Conservation (phyloP, 306 rosid species). For the Casuarina cunninghamiana region DNA sequence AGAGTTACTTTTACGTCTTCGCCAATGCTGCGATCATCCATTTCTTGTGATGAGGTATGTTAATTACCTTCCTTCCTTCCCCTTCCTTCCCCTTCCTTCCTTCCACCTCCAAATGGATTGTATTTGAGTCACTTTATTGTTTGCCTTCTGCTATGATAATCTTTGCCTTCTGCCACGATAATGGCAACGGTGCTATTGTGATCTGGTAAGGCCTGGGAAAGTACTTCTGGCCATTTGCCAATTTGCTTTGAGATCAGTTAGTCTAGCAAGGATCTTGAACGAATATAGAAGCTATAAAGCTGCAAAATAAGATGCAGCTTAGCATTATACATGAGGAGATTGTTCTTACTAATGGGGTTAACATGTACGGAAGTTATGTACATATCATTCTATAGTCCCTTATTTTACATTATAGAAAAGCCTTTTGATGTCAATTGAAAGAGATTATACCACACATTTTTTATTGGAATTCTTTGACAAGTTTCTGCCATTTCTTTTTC, state of each 20-base stretch:
- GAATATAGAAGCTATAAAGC: no score
- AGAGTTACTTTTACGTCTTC: constrained; percentile 95
- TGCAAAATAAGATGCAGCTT: no score
- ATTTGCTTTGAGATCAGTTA: neutral
- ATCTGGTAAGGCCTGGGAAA: neutral
- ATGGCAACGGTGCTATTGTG: neutral
- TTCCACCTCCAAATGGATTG: neutral
- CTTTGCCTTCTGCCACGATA: neutral
- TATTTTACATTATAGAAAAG: neutral
- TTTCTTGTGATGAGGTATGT: constrained; percentile 95
- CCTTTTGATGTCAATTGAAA: neutral
- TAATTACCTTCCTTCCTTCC: constrained; percentile 4
- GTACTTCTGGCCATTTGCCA: neutral
- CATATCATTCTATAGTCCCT: neutral
- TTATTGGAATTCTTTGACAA: neutral
- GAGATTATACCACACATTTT: neutral
- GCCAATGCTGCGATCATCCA: constrained; percentile 97
- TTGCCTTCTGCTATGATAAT: no score
- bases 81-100: no score
- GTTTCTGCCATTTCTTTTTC: neutral
- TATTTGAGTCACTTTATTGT: neutral
- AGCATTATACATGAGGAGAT: neutral
- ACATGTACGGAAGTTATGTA: constrained; percentile 6
- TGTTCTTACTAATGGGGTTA: neutral
- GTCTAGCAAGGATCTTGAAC: neutral